These are phyloP conservation scores for Amaranthus cruentus DNA, from an alignment of 148 eudicot species.

Conservation along the genomic window DNA sequence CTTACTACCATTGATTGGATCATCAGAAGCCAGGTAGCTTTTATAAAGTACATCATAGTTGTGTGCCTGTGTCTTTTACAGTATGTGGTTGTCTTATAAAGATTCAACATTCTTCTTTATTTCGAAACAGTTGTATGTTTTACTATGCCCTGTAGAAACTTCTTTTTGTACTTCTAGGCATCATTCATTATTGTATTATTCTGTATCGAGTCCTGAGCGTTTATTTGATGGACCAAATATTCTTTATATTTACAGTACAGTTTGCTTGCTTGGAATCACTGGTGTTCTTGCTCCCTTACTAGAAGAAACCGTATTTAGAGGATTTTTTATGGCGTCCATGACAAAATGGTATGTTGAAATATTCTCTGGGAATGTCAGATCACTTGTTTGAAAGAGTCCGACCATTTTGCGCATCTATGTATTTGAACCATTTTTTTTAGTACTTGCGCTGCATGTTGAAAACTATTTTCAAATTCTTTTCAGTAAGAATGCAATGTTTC, in stretches of 20 bases:
- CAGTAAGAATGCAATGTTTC: neutral
- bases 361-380: neutral
- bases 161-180: neutral
- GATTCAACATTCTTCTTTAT: neutral
- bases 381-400: neutral
- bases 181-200: neutral
- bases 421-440: neutral
- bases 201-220: neutral
- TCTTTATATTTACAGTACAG: conserved; percentile 53
- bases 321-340: conserved; percentile 84
- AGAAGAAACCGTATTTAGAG: conserved; percentile 95
- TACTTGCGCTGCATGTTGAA: neutral
- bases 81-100: neutral
- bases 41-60: neutral
- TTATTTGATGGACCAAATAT: neutral
- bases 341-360: conserved; percentile 65
- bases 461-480: neutral
- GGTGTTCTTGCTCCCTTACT: conserved; percentile 93
- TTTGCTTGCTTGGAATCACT: conserved; percentile 69
- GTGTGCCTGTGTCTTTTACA: neutral
- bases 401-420: neutral
- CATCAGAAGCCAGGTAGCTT: conserved; percentile 70
- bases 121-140: neutral
- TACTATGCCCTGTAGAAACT: neutral
- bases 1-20: conserved; percentile 88